Conservation (phyloP, 106 monocot genomes). For the Iris macrosiphon region DNA sequence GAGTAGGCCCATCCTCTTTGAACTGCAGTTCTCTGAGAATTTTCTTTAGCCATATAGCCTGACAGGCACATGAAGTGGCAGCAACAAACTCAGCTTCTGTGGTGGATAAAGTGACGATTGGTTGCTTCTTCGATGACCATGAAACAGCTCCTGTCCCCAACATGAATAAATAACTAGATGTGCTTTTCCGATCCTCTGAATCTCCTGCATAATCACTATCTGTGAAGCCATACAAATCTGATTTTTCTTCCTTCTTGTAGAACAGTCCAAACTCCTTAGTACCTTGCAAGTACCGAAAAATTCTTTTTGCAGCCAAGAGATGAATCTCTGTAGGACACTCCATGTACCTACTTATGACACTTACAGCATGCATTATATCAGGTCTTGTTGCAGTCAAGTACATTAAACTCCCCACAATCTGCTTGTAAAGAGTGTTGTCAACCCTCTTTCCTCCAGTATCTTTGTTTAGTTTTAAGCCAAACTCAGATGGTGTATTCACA, state of each 20-base stretch:
- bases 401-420: slow-evolving; percentile 22
- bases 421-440: slow-evolving; percentile 17
- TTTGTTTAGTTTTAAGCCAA: slow-evolving; percentile 10
- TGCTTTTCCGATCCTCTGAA: slow-evolving; percentile 12
- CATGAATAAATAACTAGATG: slow-evolving; percentile 7
- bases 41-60: slow-evolving; percentile 1
- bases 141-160: slow-evolving; percentile 5
- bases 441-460: slow-evolving; percentile 11
- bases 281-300: slow-evolving; percentile 15
- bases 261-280: slow-evolving; percentile 15
- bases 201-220: slow-evolving; percentile 18
- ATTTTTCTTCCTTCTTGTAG: slow-evolving; percentile 13
- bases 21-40: slow-evolving; percentile 1
- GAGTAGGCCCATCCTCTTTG: slow-evolving; percentile 5
- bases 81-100: slow-evolving; percentile 11
- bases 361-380: slow-evolving; percentile 22
- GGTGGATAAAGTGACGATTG: slow-evolving; percentile 1
- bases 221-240: slow-evolving; percentile 12
- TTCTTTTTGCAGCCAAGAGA: slow-evolving; percentile 13
- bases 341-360: slow-evolving; percentile 14
- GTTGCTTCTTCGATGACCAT: slow-evolving; percentile 15
- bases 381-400: slow-evolving; percentile 27
- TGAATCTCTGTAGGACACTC: slow-evolving; percentile 13
- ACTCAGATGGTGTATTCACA: slow-evolving; percentile 12
- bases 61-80: slow-evolving; percentile 4